Base-by-base conservation (phyloP, 768 basidiomycete species). In the Nidula microcarpa region DNA sequence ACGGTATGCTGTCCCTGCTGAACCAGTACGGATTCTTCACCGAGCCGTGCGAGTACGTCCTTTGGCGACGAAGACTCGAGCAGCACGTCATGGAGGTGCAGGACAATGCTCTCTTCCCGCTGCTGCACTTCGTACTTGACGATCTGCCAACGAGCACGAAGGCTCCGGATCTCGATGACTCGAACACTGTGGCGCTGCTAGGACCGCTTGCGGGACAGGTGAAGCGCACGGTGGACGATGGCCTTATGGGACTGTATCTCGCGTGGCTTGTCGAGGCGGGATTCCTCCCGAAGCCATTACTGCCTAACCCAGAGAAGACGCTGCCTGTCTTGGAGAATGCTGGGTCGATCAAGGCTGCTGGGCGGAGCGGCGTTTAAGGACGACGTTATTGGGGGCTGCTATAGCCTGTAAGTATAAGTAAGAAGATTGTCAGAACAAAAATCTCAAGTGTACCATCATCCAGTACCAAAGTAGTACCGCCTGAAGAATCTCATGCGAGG, bases 131-230 rank as follows among this genome's bases (percentile, higher is more conserved):
- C 60, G 97, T 98, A 23, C 75, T 99, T 33, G 97, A 98, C 65
- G 97, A 99, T 68, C 77, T 99, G 16, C 97, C 97, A 4, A 97
- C 95, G 23, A 93, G 90, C 63, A 98, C 96, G 23, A 97, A 95
- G 68, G 85, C 94, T 0, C 91, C 97, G 2, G 87, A 90, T 57
- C 74, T 98, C 47, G 91, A 96, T 64, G 92, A 97, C 64, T 66
- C 78, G 17, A 97, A 96, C 66, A 95, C 93, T 14, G 69, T 69
- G n/a, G 74, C 78, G 9, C 65, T 98, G 41, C 68, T 91, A 45
- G 62, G 60, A 23, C 69, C 77, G 59, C 67, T 80, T 63, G 63
- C 57, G 2, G 68, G 64, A 54, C 62, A 63, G 8, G 59, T 60
- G 35, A 73, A 71, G 13, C 73, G 69, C 57, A 91, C 91, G 0